phyloP scores from a whole-genome alignment of 495 filamentous ascomycete species.

The Penicillium cosmopolitanum region DNA sequence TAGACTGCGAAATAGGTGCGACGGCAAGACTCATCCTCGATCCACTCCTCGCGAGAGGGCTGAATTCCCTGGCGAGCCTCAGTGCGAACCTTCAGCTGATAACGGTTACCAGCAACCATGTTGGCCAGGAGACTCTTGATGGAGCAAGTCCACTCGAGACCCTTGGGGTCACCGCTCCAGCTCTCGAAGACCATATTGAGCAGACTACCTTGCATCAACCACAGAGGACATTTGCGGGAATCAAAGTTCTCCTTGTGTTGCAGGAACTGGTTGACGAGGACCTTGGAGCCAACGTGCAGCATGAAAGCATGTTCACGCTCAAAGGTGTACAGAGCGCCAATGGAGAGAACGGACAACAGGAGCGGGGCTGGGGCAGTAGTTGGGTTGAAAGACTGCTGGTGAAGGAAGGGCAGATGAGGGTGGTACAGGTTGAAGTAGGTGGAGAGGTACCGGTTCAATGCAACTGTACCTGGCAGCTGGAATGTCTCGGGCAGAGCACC shows the following conservation, averaged over 20 bases:
- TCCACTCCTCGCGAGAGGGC: slow-evolving; percentile 87
- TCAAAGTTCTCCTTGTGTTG: slow-evolving; percentile 98
- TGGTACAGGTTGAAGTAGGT: slow-evolving; percentile 98
- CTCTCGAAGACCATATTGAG: slow-evolving; percentile 99
- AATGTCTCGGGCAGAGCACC: slow-evolving; percentile 86
- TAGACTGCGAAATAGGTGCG: slow-evolving; percentile 99
- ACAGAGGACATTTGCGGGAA: slow-evolving; percentile 96
- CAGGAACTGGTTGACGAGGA: slow-evolving; percentile 93
- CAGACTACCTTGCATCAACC: slow-evolving; percentile 95
- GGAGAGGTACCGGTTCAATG: slow-evolving; percentile 85
- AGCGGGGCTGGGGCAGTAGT: slow-evolving; percentile 76
- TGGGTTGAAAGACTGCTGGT: slow-evolving; percentile 88
- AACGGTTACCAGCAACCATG: slow-evolving; percentile 97
- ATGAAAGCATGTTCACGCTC: slow-evolving; percentile 94
- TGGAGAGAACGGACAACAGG: slow-evolving; percentile 88
- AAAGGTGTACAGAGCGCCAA: slow-evolving; percentile 95
- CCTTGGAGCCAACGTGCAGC: slow-evolving; percentile 97
- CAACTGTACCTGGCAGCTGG: slow-evolving; percentile 75
- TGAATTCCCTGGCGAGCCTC: slow-evolving; percentile 80
- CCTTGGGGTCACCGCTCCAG: slow-evolving; percentile 98
- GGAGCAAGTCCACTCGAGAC: slow-evolving; percentile 96
- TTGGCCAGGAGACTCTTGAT: slow-evolving; percentile 97
- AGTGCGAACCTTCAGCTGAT: slow-evolving; percentile 89
- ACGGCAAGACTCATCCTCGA: slow-evolving; percentile 94
- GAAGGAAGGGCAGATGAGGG: slow-evolving; percentile 94